Evolutionary conservation across 202 grass and related monocot genomes (phyloP).

Genomic region (Eragrostis tef): DNA sequence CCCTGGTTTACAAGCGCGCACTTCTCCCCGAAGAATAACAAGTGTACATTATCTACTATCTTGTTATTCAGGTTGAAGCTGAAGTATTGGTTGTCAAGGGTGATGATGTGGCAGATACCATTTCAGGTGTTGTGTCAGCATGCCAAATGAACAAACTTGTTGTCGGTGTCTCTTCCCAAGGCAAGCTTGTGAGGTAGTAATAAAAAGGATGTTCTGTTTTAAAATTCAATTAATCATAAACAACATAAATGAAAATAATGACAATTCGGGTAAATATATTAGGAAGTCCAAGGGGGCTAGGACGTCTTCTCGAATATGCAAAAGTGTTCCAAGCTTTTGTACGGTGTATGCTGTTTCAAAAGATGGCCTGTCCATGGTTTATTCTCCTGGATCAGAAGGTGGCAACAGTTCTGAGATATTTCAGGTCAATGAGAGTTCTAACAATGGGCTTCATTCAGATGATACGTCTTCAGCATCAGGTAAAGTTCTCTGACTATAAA

Average conservation of each 20-base stretch:
- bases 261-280: conserved; percentile 36
- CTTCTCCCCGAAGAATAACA: neutral
- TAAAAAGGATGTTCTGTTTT: neutral
- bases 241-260: conserved; percentile 11
- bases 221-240: conserved; percentile 17
- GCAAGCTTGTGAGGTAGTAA: conserved; percentile 55
- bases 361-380: conserved; percentile 56
- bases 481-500: conserved; percentile 20
- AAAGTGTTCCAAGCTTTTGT: conserved; percentile 60
- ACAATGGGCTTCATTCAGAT: conserved; percentile 43
- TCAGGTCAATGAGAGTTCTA: conserved; percentile 36
- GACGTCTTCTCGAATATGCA: conserved; percentile 52
- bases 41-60: neutral
- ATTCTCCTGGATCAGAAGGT: conserved; percentile 44
- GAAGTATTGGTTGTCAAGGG: conserved; percentile 62
- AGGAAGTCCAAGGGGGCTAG: conserved; percentile 55
- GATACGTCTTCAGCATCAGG: conserved; percentile 47
- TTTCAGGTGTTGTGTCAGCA: conserved; percentile 52
- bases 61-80: conserved; percentile 57
- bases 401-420: conserved; percentile 35
- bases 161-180: conserved; percentile 53
- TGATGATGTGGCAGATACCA: conserved; percentile 58
- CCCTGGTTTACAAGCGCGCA: neutral
- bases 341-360: conserved; percentile 61
- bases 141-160: conserved; percentile 60